Base-by-base conservation (phyloP, 2,329 filamentous ascomycete genomes). In the Lojkania enalia region DNA sequence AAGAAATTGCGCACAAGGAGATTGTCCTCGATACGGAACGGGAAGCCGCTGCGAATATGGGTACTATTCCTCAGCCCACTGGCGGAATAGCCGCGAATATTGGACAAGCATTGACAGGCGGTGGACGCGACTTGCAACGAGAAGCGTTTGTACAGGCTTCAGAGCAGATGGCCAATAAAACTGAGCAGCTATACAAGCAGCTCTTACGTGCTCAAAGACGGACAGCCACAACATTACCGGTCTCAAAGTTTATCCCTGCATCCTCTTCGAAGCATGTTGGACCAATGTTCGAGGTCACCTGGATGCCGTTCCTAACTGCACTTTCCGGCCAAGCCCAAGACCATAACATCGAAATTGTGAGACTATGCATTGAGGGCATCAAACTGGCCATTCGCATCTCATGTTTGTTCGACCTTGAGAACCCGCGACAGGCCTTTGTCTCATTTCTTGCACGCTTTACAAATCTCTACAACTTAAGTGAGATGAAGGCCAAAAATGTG, bases 261-360 rank as follows among this genome's bases (percentile, higher is more conserved):
- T 94, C 90, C 1, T 97, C 91, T 0, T 91, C 90, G 67, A 92
- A 90, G 59, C 94, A 99, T 67, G 88, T 96, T 38, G 94, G 94
- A 0, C 90, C 94, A 0, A 99, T 99, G 94, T 97, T 99, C 64
- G 91, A 96, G 60, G 90, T 96, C 18, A 95, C 90, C 0, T 99
- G 94, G 94, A 99, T 97, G 92, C 96, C 92, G 7, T 95, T 96
- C 70, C 87, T 99, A 62, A 97, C 92, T 4, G 91, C 91, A 0
- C 79, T 99, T 19, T 96, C 92, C 1, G 91, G 88, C 39, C 88
- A 95, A 57, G 91, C 94, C 67, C 94, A 97, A 59, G 91, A 96
- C 64, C 88, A 95, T 57, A 96, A 96, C 61, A 77, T 96, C 3
- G 90, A 96, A 55, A 88, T 94, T 13, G 91, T 96, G 68, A 90